Evolutionary conservation across 1,284 basidiomycete species (phyloP).

Genomic region (Austroboletus novae-zelandiae): DNA sequence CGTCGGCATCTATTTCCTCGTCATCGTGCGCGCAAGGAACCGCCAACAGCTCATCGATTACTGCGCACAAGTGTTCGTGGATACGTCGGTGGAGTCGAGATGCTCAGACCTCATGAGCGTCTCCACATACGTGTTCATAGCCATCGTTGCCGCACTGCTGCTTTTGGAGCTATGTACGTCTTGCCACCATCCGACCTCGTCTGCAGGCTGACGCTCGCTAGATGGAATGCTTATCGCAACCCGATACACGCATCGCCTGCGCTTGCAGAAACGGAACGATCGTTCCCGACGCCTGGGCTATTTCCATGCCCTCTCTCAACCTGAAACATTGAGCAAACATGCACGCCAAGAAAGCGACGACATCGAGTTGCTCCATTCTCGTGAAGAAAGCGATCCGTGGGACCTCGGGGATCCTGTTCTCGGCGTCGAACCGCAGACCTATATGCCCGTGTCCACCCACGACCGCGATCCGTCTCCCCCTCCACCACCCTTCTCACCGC

Average conservation of each 20-base stretch:
- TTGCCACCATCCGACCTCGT: not conserved
- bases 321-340: slow-evolving; percentile 17
- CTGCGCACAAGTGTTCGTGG: slow-evolving; percentile 46
- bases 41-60: slow-evolving; percentile 40
- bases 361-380: slow-evolving; percentile 27
- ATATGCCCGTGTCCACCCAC: slow-evolving; percentile 18
- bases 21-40: slow-evolving; percentile 45
- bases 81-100: slow-evolving; percentile 40
- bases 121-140: slow-evolving; percentile 46
- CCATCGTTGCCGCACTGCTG: slow-evolving; percentile 44
- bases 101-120: slow-evolving; percentile 44
- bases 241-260: slow-evolving; percentile 57
- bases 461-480: slow-evolving; percentile 16
- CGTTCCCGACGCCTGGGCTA: slow-evolving; percentile 33
- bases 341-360: slow-evolving; percentile 28
- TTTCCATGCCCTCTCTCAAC: slow-evolving; percentile 31
- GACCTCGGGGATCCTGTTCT: slow-evolving; percentile 22
- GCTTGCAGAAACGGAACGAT: slow-evolving; percentile 43
- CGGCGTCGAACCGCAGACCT: slow-evolving; percentile 20
- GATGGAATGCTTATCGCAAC: slow-evolving; percentile 58
- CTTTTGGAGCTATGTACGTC: slow-evolving; percentile 53
- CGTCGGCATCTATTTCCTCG: slow-evolving; percentile 52
- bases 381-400: slow-evolving; percentile 12
- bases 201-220: slow-evolving; percentile 21
- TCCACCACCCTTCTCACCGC: slow-evolving; percentile 7